Base-by-base conservation (phyloP, 192 early-diverging fungal genomes). In the Rhizophagus prolifer region DNA sequence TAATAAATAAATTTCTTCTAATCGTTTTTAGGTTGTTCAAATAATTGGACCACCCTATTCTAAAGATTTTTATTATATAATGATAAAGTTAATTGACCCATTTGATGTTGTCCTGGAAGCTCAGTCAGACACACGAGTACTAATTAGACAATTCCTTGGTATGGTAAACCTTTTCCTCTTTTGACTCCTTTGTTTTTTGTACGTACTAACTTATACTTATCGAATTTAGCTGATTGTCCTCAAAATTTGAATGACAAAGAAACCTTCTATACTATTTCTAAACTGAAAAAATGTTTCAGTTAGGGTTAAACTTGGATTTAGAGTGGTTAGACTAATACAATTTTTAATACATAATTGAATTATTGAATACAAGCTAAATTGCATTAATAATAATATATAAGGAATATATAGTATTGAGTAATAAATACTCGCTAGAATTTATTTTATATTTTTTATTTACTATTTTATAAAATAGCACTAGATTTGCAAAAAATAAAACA, bases 91-190 rank as follows among this genome's bases (percentile, higher is more conserved):
- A 21, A 44, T 75, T 28, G 60, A 75, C 34, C 70, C 41, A 23
- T 10, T 58, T 25, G 38, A n/a, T 30, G 28, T 28, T 34, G 8
- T 21, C 8, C 19, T 72, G 25, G 70, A 72, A 25, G 46, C 41
- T 58, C 21, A 58, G 26, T 31, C 25, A 23, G 54, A 47, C 5
- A 58, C 70, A 26, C 58, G 50, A 31, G 1, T 8, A 28, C 19
- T 72, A 2, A 46, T 58, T 36, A 72, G 46, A 72, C 70, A 72
- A 58, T 72, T 72, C 46, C n/a, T 72, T 26, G 21, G 70, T 72
- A 72, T 47, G 47, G 9, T 6, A 6, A 0, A 54, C 12, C 41
- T 12, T 12, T 38, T 38, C 36, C 36, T 12, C 10, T 12, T 44
- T 44, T 44, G 2, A 5, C 0, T 54, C 47, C 13, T 5, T 14